Evolutionary conservation across 495 filamentous ascomycete genomes (phyloP).

Genomic region (Penicillium roqueforti): DNA sequence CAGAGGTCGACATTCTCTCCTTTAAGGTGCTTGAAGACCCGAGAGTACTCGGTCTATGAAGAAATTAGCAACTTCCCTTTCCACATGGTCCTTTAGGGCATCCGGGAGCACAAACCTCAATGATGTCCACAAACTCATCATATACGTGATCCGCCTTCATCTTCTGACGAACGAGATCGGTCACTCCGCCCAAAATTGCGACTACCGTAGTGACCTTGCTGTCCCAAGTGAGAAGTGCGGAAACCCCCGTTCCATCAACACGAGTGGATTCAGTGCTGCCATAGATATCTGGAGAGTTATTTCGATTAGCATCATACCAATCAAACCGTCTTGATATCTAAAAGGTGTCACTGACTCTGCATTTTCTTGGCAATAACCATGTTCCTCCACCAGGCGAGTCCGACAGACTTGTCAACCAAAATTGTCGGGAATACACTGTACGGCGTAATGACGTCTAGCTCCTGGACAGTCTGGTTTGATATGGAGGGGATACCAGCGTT

Average conservation of each 20-base stretch:
- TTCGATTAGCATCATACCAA: neutral
- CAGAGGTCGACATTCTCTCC: conserved; percentile 31
- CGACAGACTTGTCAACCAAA: conserved; percentile 27
- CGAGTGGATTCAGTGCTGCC: conserved; percentile 34
- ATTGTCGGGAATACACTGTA: conserved; percentile 32
- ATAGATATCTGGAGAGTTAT: conserved; percentile 22
- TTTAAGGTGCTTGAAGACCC: conserved; percentile 27
- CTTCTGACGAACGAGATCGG: conserved; percentile 23
- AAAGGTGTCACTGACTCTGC: conserved; percentile 24
- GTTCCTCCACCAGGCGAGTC: conserved; percentile 37
- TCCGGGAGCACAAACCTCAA: neutral
- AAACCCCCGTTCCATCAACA: conserved; percentile 29
- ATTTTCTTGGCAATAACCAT: conserved; percentile 36
- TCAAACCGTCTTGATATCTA: neutral
- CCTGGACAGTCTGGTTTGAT: conserved; percentile 28
- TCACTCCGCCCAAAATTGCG: conserved; percentile 30
- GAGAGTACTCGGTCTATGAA: conserved; percentile 24
- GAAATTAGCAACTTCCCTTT: neutral
- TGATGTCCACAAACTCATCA: conserved; percentile 10
- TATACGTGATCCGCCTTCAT: conserved; percentile 34
- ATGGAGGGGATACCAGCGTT: conserved; percentile 31
- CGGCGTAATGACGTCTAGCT: conserved; percentile 32
- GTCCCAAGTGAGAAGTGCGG: conserved; percentile 33
- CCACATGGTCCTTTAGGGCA: too few species aligned
- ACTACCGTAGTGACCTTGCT: conserved; percentile 35